Conservation (phyloP, 305 asterid genomes). For the Nicotiana rustica region DNA sequence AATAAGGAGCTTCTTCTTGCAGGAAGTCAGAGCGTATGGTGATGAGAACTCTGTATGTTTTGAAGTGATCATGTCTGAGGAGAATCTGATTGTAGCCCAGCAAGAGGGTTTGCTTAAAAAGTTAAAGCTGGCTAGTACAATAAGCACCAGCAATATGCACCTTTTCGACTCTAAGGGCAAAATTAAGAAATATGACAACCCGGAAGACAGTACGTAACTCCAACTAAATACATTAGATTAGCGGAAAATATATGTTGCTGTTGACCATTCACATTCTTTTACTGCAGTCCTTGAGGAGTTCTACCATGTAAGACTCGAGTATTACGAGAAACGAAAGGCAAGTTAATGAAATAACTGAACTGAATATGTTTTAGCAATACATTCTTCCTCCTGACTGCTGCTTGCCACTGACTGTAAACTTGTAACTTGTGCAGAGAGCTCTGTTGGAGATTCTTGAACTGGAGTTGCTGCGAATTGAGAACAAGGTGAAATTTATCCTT, state of each 20-base stretch:
- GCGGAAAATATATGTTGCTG: background rate
- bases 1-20: constrained; percentile 30
- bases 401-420: background rate
- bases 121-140: constrained; percentile 71
- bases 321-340: constrained; percentile 84
- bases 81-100: constrained; percentile 63
- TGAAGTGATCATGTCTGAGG: constrained; percentile 58
- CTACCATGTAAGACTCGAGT: constrained; percentile 74
- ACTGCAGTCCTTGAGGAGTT: constrained; percentile 94
- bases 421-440: constrained; percentile 64
- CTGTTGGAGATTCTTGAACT: constrained; percentile 72
- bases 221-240: background rate
- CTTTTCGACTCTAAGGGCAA: constrained; percentile 79
- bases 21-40: constrained; percentile 74
- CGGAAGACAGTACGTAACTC: constrained; percentile 80
- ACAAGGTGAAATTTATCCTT: constrained; percentile 80
- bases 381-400: constrained; percentile 20
- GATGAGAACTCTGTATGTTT: constrained; percentile 76
- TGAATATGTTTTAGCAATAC: background rate
- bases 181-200: constrained; percentile 89
- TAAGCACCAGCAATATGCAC: constrained; percentile 93
- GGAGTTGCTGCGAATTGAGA: constrained; percentile 78
- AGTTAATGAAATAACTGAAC: constrained; percentile 35
- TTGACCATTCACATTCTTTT: constrained; percentile 12
- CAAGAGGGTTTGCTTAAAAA: constrained; percentile 78